Percentiles rank a stretch among this genome's conserved stretches.
phyloP scores from a whole-genome alignment of 2,329 filamentous ascomycete genomes.

The Chaetomiaceae sp. region DNA sequence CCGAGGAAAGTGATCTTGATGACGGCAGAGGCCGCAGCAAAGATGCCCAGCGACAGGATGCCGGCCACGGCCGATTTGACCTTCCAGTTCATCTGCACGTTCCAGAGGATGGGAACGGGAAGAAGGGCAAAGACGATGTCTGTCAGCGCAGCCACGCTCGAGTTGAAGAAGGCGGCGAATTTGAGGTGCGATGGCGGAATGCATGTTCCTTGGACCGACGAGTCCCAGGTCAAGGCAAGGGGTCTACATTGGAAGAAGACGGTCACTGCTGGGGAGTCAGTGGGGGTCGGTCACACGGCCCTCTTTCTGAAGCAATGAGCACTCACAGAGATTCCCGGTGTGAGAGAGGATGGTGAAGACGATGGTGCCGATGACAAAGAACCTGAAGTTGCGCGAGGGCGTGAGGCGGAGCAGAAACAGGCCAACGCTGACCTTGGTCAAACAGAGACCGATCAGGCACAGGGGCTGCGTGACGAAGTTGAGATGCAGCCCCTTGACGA shows the following conservation, averaged over 20 bases:
- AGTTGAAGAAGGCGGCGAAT: slow-evolving; percentile 29
- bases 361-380: slow-evolving; percentile 25
- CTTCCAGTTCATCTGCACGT: slow-evolving; percentile 29
- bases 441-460: slow-evolving; percentile 27
- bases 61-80: slow-evolving; percentile 26
- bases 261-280: slow-evolving; percentile 18
- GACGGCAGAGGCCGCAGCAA: slow-evolving; percentile 28
- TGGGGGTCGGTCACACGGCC: no score
- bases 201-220: slow-evolving; percentile 23
- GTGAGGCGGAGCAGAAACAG: slow-evolving; percentile 29
- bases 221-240: slow-evolving; percentile 25
- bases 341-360: slow-evolving; percentile 28
- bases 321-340: slow-evolving; percentile 25
- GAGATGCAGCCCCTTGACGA: slow-evolving; percentile 26
- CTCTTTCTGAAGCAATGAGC: neutral
- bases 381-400: slow-evolving; percentile 19
- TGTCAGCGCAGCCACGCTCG: slow-evolving; percentile 28
- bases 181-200: slow-evolving; percentile 26
- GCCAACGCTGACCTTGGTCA: slow-evolving; percentile 31
- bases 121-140: slow-evolving; percentile 30
- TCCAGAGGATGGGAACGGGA: slow-evolving; percentile 30
- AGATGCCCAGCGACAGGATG: slow-evolving; percentile 29
- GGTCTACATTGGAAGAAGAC: slow-evolving; percentile 29
- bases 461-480: slow-evolving; percentile 33
- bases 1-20: slow-evolving; percentile 28